phyloP scores from a whole-genome alignment of 2,329 filamentous ascomycete species.

The Lecanicillium sp. region DNA sequence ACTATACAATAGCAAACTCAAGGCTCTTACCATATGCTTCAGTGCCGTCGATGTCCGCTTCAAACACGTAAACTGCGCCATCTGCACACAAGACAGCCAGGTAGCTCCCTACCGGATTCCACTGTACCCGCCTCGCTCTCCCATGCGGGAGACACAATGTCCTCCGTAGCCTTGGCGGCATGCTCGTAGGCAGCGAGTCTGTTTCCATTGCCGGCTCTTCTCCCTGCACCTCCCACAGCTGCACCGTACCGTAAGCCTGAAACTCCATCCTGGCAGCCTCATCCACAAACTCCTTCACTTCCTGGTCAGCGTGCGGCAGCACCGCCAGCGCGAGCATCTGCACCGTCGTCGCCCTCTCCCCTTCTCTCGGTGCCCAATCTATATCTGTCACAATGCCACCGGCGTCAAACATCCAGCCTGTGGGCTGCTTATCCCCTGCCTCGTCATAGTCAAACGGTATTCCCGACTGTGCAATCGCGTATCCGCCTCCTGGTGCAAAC shows the following conservation, averaged over 20 bases:
- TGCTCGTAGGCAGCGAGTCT: conserved; percentile 27
- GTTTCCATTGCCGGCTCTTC: conserved; percentile 23
- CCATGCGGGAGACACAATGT: conserved; percentile 47
- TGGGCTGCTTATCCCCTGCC: conserved; percentile 21
- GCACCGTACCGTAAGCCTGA: conserved; percentile 40
- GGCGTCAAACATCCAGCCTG: conserved; percentile 49
- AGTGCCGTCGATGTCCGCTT: conserved; percentile 28
- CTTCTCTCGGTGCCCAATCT: conserved; percentile 42
- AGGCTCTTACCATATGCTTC: conserved; percentile 35
- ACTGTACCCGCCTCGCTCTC: conserved; percentile 43
- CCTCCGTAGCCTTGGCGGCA: conserved; percentile 33
- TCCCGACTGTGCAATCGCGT: conserved; percentile 24
- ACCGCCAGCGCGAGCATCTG: conserved; percentile 49
- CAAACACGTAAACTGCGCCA: conserved; percentile 44
- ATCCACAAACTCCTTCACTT: conserved; percentile 33
- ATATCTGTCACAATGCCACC: conserved; percentile 48
- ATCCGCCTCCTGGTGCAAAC: conserved; percentile 23
- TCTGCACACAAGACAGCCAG: conserved; percentile 47
- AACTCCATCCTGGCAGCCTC: conserved; percentile 32
- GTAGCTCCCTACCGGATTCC: conserved; percentile 45
- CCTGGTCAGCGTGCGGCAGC: conserved; percentile 45
- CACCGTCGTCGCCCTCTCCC: conserved; percentile 23
- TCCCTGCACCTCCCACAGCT: conserved; percentile 45
- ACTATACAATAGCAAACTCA: conserved; percentile 20
- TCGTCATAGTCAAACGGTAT: conserved; percentile 25